Evolutionary conservation across 495 filamentous ascomycete species (phyloP).

Genomic region (Cercophora newfieldiana): DNA sequence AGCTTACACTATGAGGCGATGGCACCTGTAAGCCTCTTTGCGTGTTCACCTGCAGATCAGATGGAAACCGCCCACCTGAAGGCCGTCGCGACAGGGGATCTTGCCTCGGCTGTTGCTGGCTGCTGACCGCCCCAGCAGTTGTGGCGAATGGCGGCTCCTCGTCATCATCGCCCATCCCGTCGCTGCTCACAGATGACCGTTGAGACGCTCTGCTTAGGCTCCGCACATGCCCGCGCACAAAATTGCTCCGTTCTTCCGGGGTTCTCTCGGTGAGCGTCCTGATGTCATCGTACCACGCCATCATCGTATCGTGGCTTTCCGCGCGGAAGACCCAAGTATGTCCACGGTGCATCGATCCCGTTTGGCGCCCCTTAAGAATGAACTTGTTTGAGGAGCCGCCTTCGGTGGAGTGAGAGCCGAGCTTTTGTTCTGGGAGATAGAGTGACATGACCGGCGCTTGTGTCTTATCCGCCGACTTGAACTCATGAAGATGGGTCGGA

Average conservation of each 20-base stretch:
- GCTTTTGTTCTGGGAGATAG: constrained; percentile 89
- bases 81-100: constrained; percentile 59
- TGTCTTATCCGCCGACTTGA: constrained; percentile 78
- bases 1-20: constrained; percentile 76
- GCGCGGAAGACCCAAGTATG: constrained; percentile 98
- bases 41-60: constrained; percentile 73
- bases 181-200: constrained; percentile 67
- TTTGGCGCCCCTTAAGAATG: constrained; percentile 93
- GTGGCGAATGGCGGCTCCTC: constrained; percentile 76
- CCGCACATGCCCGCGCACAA: constrained; percentile 74
- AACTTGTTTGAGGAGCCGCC: constrained; percentile 95
- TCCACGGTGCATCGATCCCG: constrained; percentile 87
- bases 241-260: constrained; percentile 86
- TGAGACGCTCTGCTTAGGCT: constrained; percentile 70
- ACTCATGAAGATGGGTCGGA: constrained; percentile 95
- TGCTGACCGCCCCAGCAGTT: constrained; percentile 49
- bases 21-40: constrained; percentile 72
- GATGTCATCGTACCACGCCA: constrained; percentile 94
- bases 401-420: constrained; percentile 85
- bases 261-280: constrained; percentile 81
- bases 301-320: constrained; percentile 94
- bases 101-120: constrained; percentile 42
- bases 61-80: constrained; percentile 87
- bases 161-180: constrained; percentile 77
- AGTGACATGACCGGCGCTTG: constrained; percentile 88